phyloP scores from a whole-genome alignment of 768 basidiomycete species.

The Leccinum olivaceopallidum region DNA sequence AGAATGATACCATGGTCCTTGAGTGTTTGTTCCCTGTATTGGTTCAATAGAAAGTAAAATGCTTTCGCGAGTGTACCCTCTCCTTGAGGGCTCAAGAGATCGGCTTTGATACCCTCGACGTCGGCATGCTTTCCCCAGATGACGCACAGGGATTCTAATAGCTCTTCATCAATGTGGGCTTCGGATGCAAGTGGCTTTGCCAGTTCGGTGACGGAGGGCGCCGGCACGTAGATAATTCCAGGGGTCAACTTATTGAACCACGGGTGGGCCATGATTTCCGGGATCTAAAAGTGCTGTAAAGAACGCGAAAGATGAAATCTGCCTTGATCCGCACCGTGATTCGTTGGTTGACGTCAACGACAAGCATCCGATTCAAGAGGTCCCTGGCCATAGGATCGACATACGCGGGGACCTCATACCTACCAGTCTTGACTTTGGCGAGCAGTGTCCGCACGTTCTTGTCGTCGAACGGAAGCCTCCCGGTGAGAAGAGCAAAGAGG shows the following conservation, averaged over 20 bases:
- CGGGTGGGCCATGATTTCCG: constrained; percentile 82
- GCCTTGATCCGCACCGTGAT: constrained; percentile 59
- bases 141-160: constrained; percentile 74
- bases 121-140: constrained; percentile 83
- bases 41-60: constrained; percentile 81
- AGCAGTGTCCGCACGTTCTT: constrained; percentile 77
- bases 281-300: constrained; percentile 55
- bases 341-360: constrained; percentile 76
- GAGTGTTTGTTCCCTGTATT: constrained; percentile 67
- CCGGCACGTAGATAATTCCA: constrained; percentile 46
- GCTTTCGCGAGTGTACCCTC: constrained; percentile 79
- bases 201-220: constrained; percentile 67
- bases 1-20: constrained; percentile 53
- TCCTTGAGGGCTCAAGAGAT: constrained; percentile 69
- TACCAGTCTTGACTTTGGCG: constrained; percentile 83
- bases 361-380: constrained; percentile 82
- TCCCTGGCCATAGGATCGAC: constrained; percentile 85
- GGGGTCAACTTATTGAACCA: constrained; percentile 66
- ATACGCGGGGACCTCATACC: constrained; percentile 79
- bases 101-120: constrained; percentile 53
- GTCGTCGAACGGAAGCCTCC: constrained; percentile 93
- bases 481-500: constrained; percentile 86
- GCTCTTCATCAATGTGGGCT: constrained; percentile 71
- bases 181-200: constrained; percentile 70
- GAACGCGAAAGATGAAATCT: not conserved